Base-by-base conservation (phyloP, 2,329 filamentous ascomycete species). In the Colletotrichum tropicale region DNA sequence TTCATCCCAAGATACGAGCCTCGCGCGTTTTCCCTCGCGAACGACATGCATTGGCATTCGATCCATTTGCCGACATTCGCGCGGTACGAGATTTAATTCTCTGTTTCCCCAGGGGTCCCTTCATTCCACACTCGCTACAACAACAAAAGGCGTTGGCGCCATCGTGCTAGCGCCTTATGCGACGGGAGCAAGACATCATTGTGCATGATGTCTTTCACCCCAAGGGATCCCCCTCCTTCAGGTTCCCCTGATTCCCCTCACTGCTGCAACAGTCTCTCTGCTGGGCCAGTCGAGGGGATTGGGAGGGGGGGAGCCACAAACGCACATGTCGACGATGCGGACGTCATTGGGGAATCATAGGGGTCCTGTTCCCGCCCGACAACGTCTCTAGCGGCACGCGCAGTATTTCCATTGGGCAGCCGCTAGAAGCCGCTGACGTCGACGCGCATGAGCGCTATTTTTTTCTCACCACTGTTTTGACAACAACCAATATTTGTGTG, bases 321-420 rank as follows among this genome's bases (percentile, higher is more conserved):
- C 61, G 43, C 43, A 56, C 64, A n/a, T 67, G 70, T 68, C 64
- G 61, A 38, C 30, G 68, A 36, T 24, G 15, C 55, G 60, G 66
- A 75, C 72, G 72, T 75, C 72, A 75, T 62, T 71, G 68, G 52
- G 26, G 52, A 61, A 62, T 71, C 68, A 71, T 75, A 67, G 72
- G 72, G 72, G 72, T 75, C 72, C 72, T 66, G 64, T 48, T 66
- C 43, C 64, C 64, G 38, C 43, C 18, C 21, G 56, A 28, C n/a
- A 38, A 55, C 55, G 9, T 24, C 34, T 24, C 34, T 21, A 24
- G 32, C 48, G 48, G n/a, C n/a, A n/a, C 36, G 6, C 43, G 43
- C n/a, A 52, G 3, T 10, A 21, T 10, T 52, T 6, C 12, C 43
- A 52, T 52, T 52, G 43, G 43, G n/a, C 43, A 21, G 21, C n/a